A percentile compares a stretch with the other conserved stretches of the same genome.
Evolutionary conservation across 23 red algal genomes (phyloP).

Genomic region (Gracilariopsis chorda): DNA sequence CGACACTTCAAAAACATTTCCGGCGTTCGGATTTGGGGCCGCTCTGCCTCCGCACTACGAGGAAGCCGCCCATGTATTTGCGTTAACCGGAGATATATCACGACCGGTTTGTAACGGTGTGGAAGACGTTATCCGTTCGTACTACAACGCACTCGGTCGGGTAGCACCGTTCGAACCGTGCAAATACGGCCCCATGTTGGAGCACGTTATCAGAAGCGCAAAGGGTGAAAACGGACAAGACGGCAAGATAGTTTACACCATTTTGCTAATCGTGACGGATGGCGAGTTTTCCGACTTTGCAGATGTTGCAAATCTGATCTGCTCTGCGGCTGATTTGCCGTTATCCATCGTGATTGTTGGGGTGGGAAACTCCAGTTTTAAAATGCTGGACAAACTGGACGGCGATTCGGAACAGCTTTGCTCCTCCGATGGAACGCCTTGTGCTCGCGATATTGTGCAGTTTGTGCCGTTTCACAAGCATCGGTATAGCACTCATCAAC

Average conservation of each 20-base stretch:
- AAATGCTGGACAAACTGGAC: conserved; percentile 67
- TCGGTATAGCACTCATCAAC: conserved; percentile 17
- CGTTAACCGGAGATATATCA: conserved; percentile 48
- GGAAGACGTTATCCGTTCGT: conserved; percentile 65
- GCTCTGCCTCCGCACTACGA: conserved; percentile 53
- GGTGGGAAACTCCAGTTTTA: conserved; percentile 65
- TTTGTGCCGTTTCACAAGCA: conserved; percentile 71
- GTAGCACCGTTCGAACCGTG: conserved; percentile 51
- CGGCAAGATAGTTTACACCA: conserved; percentile 51
- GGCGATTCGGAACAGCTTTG: conserved; percentile 41
- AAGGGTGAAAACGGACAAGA: conserved; percentile 12
- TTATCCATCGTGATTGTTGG: conserved; percentile 86
- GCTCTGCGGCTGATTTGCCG: conserved; percentile 58
- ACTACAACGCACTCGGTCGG: conserved; percentile 37
- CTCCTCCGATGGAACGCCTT: conserved; percentile 39
- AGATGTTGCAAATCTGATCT: conserved; percentile 60
- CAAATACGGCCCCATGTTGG: conserved; percentile 53
- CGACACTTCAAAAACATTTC: conserved; percentile 62
- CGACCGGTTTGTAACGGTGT: conserved; percentile 42
- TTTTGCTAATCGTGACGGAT: conserved; percentile 83
- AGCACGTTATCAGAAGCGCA: conserved; percentile 44
- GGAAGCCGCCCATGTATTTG: conserved; percentile 66
- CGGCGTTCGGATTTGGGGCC: conserved; percentile 80
- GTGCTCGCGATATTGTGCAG: conserved; percentile 71
- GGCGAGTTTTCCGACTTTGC: conserved; percentile 79